phyloP scores from a whole-genome alignment of 805 yeast genomes.

The Nakazawaea ernobii region DNA sequence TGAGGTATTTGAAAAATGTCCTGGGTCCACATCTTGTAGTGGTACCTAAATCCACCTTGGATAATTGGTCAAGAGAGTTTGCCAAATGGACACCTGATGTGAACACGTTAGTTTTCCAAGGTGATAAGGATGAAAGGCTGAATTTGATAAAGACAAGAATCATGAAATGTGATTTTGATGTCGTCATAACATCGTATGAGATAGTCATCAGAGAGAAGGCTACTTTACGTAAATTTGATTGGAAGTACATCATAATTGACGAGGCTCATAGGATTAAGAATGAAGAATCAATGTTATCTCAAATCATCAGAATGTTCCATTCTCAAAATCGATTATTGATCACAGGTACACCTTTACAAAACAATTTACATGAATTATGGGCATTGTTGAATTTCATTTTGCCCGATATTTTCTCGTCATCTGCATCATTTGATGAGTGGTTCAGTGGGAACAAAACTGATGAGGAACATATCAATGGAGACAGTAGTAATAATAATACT shows the following conservation, averaged over 20 bases:
- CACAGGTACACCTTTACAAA: conserved; percentile 81
- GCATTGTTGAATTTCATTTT: conserved; percentile 69
- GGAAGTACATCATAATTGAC: conserved; percentile 76
- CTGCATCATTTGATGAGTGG: conserved; percentile 74
- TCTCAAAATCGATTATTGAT: conserved; percentile 65
- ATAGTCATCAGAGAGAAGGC: conserved; percentile 73
- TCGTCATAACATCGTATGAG: conserved; percentile 67
- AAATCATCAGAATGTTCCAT: conserved; percentile 67
- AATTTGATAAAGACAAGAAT: conserved; percentile 45
- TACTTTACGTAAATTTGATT: conserved; percentile 55
- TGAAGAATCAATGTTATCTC: conserved; percentile 67
- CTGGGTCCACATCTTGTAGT: conserved; percentile 73
- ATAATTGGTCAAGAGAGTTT: conserved; percentile 77
- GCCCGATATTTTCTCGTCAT: conserved; percentile 74
- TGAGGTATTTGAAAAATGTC: conserved; percentile 53
- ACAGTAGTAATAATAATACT: too few relatives aligned
- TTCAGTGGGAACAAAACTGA: conserved; percentile 40
- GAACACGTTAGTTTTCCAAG: conserved; percentile 62
- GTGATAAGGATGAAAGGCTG: conserved; percentile 64
- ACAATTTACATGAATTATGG: conserved; percentile 77
- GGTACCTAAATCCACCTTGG: conserved; percentile 76
- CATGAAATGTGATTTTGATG: conserved; percentile 62
- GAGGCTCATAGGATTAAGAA: conserved; percentile 83
- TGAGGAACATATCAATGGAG: conserved; percentile 17
- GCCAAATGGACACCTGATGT: conserved; percentile 78